Evolutionary conservation across 768 basidiomycete species (phyloP), one percentile per base, ranked within the genome.

Genomic region (Pisolithus tinctorius): DNA sequence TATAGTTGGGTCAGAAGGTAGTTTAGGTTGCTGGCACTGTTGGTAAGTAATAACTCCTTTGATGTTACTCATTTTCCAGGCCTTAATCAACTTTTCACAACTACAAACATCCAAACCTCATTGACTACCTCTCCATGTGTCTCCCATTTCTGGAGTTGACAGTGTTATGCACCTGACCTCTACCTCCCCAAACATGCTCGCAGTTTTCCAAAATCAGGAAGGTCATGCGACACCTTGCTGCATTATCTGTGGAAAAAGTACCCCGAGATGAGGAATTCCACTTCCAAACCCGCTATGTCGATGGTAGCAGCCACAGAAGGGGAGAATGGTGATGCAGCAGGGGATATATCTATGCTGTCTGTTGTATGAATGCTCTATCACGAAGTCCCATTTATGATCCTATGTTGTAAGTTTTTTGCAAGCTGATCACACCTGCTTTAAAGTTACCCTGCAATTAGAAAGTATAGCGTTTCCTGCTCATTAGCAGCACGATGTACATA

Each of bases 21-120:
- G 20, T 20, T 20, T 20, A 20, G 20, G 20, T 20, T 20, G 20
- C 20, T 20, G 20, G 20, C 20, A 20, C 20, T 20, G 20, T 20
- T 20, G 20, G 20, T 20, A 20, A 20, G 20, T 20, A 20, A 20
- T 20, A 20, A 20, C 20, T 20, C 20, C 20, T 20, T 20, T 2
- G 2, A 20, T 20, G 20, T 20, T 20, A 20, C 20, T 20, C 20
- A 20, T 20, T 20, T 20, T 20, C 20, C 20, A 20, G 20, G 20
- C 31, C 74, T 84, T 57, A 83, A 93, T 57, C 70, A 76, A 44
- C 66, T 90, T 27, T 91, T 94, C 72, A 78, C 79, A 73, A 72
- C 4, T 89, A 88, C 59, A 79, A 88, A 30, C 74, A 76, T 53
- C 88, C 92, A 69, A 86, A 82, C 49, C 20, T 20, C 20, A 20